A percentile compares a stretch with the other conserved stretches of the same genome.
Evolutionary conservation across 139 green algal species (phyloP).

Genomic region (Ulvella scutata): DNA sequence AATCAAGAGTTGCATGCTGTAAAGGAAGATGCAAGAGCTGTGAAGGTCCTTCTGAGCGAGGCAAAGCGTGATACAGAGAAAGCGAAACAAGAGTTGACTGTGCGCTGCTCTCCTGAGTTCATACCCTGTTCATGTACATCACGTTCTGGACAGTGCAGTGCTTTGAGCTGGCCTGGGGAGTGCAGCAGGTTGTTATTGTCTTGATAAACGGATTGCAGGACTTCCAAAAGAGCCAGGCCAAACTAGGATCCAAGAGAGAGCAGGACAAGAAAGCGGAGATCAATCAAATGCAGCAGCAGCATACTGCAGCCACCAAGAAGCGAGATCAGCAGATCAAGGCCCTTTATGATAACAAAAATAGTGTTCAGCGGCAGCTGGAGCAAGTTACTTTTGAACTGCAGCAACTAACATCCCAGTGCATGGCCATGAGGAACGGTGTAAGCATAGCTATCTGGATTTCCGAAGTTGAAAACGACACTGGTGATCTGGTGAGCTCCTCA

Average conservation of each 20-base stretch:
- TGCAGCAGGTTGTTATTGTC: neutral
- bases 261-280: neutral
- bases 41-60: neutral
- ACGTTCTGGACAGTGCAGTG: too few relatives aligned
- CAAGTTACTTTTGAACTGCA: neutral
- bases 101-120: neutral
- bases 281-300: neutral
- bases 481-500: neutral
- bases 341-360: neutral
- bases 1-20: neutral
- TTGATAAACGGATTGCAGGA: too few relatives aligned
- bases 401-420: neutral
- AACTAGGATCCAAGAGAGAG: neutral
- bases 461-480: neutral
- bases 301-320: neutral
- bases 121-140: too few relatives aligned
- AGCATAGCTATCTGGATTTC: neutral
- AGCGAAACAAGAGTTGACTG: neutral
- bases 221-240: neutral
- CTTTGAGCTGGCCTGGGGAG: neutral
- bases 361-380: neutral
- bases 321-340: neutral
- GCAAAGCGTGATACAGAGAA: neutral
- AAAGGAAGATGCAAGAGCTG: neutral
- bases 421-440: neutral